Evolutionary conservation across 441 rosid genomes (phyloP).

Genomic region (Jatropha podagrica): DNA sequence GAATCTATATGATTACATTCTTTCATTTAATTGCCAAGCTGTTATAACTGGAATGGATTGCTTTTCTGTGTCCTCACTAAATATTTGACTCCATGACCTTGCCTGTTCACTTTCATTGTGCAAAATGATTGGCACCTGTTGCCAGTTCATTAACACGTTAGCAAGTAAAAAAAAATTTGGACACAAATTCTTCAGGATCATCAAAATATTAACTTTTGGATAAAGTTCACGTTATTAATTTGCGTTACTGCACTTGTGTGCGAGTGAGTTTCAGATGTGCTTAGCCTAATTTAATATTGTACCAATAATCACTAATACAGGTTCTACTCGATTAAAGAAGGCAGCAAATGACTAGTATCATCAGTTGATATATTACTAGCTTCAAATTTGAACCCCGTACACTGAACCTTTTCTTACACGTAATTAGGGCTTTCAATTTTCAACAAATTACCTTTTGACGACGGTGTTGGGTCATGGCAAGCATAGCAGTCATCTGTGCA

Average conservation of each 20-base stretch:
- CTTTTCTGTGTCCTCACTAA: slow-evolving; percentile 77
- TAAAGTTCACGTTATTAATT: neutral
- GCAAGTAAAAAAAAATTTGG: slow-evolving; percentile 12
- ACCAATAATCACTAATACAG: neutral
- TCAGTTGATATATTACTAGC: neutral
- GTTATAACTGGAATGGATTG: slow-evolving; percentile 84
- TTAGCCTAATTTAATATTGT: neutral
- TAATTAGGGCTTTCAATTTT: neutral
- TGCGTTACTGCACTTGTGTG: neutral
- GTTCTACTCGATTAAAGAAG: neutral
- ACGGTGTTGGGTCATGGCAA: slow-evolving; percentile 97
- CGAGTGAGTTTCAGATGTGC: neutral
- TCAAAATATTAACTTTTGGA: neutral
- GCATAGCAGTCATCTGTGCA: slow-evolving; percentile 98
- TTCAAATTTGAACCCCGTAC: neutral
- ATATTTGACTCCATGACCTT: slow-evolving; percentile 78
- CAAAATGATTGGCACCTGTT: slow-evolving; percentile 78
- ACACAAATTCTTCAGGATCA: neutral
- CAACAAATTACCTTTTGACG: slow-evolving; percentile 62
- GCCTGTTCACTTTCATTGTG: slow-evolving; percentile 83
- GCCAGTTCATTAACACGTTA: slow-evolving; percentile 19
- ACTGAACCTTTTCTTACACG: slow-evolving; percentile 2
- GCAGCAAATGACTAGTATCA: neutral
- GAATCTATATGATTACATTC: slow-evolving; percentile 59
- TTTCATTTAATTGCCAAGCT: slow-evolving; percentile 95